Conservation (phyloP, 1,139 yeast genomes). For the Yamadazyma triangularis region DNA sequence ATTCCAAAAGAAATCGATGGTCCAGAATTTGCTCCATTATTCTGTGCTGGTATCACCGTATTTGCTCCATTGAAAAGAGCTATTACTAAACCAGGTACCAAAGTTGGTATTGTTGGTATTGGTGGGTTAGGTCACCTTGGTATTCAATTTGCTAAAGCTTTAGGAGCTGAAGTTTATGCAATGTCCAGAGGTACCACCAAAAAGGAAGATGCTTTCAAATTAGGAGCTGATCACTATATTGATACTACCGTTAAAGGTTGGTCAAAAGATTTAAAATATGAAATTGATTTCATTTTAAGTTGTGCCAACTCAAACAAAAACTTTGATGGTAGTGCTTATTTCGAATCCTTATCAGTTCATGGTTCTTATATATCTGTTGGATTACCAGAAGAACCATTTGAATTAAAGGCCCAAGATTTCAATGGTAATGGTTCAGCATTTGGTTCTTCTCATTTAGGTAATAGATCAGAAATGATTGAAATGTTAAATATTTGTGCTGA, state of each 20-base stretch:
- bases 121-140: constrained; percentile 41
- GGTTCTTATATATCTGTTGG: constrained; percentile 53
- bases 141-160: constrained; percentile 32
- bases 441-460: constrained; percentile 44
- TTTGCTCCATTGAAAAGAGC: constrained; percentile 49
- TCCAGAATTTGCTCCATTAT: constrained; percentile 53
- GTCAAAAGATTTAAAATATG: constrained; percentile 20
- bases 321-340: constrained; percentile 21
- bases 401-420: constrained; percentile 21
- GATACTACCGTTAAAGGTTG: constrained; percentile 31
- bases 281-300: constrained; percentile 42
- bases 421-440: constrained; percentile 40
- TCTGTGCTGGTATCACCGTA: constrained; percentile 63
- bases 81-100: constrained; percentile 21
- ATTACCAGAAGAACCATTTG: constrained; percentile 30
- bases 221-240: constrained; percentile 33
- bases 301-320: constrained; percentile 40
- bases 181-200: constrained; percentile 30
- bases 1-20: constrained; percentile 47
- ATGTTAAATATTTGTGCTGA: constrained; percentile 52
- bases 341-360: constrained; percentile 32
- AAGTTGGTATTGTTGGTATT: constrained; percentile 41
- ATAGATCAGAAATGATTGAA: constrained; percentile 51
- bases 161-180: constrained; percentile 36
- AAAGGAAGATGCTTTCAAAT: constrained; percentile 26